These are phyloP conservation scores for Solanum lycopersicoides DNA, from an alignment of 257 asterid species.

Conservation along the genomic window DNA sequence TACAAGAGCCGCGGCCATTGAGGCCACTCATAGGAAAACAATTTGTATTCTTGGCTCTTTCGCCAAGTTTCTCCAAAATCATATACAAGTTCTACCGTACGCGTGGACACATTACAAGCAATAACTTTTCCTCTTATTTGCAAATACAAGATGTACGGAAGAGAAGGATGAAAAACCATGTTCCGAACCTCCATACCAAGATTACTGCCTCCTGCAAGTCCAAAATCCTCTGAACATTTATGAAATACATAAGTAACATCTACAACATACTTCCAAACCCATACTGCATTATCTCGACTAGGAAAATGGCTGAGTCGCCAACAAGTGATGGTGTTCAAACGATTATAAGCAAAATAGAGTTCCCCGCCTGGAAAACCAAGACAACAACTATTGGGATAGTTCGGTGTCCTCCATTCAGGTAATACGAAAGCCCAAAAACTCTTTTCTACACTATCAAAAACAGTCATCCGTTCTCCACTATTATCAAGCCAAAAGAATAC, in stretches of 20 bases:
- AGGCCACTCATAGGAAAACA: background rate
- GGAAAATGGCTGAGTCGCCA: background rate
- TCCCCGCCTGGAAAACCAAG: background rate
- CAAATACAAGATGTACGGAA: too few species aligned
- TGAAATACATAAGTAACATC: background rate
- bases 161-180: background rate
- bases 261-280: background rate
- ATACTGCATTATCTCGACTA: background rate
- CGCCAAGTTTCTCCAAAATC: background rate
- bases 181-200: background rate
- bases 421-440: background rate
- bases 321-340: background rate
- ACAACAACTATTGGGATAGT: background rate
- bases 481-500: background rate
- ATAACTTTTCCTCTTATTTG: background rate
- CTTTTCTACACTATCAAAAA: background rate
- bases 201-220: background rate
- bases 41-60: background rate
- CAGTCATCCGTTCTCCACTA: too few species aligned
- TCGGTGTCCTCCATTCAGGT: background rate
- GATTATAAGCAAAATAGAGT: background rate
- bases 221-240: background rate
- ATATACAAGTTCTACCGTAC: background rate
- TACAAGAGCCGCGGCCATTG: background rate
- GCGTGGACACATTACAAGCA: too few species aligned